Evolutionary conservation across 2,329 filamentous ascomycete genomes (phyloP), one percentile per base, ranked within the genome.

Genomic region (Biscogniauxia mediterranea): DNA sequence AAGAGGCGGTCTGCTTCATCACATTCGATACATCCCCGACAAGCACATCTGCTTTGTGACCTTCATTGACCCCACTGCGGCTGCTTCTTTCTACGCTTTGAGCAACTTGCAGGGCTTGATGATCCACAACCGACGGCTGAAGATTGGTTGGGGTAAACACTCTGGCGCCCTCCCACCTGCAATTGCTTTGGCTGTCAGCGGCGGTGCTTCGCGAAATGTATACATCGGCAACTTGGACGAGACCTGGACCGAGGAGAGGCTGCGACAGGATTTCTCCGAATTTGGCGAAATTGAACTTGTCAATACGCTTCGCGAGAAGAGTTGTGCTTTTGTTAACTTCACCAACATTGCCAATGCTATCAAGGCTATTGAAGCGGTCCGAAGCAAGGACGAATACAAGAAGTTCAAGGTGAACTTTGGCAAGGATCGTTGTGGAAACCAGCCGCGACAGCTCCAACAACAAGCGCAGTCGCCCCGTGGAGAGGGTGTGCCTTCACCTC

Each of bases 1-100:
- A 57, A 88, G 95, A 66, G 95, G 95, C 61, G 95, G 95, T 70
- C 85, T 99, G 67, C 84, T 99, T 70, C 95, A 99, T 77, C 95
- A 99, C 77, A 96, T 99, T 76, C 92, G 95, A 69, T 99, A 98
- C 79, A 99, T 99, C 70, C 95, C 95, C 6, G 95, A 99, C 81
- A 99, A 99, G 86, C 95, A 99, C 79, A 99, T 99, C 70, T 99
- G 95, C 83, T 99, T 99, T 74, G 95, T 99, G 60, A 99, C 95
- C 1, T 99, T 99, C 79, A 98, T 99, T 76, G 95, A 99, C 73
- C 95, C 95, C 8, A 99, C 95, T 23, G 96, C 95, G 3, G 95
- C 95, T 23, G 95, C 95, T 50, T 97, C 94, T 0, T 99, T 99
- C 81, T 99, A 97, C 71, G 95, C 95, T 51, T 82, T 99, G 62